Evolutionary conservation across 352 stramenopile genomes (phyloP).

Genomic region (Phytophthora capsici): DNA sequence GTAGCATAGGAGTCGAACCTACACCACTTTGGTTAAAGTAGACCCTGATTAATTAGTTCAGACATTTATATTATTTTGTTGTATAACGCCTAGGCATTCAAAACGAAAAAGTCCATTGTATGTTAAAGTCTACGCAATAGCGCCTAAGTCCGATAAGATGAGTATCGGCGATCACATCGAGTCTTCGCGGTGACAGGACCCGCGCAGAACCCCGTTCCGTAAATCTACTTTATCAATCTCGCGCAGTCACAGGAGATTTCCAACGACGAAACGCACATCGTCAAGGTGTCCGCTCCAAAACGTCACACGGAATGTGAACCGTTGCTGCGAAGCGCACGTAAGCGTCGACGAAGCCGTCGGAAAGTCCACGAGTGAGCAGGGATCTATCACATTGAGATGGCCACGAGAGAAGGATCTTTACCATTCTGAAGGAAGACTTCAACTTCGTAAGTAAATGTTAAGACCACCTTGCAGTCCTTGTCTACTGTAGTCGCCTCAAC

Average conservation of each 20-base stretch:
- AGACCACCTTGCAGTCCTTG: not conserved
- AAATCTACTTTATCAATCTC: not conserved
- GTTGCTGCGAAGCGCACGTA: not conserved
- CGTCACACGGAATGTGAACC: not conserved
- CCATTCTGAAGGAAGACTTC: no score
- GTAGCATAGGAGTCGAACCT: no score
- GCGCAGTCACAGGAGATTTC: constrained; percentile 1
- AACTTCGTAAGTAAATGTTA: not conserved
- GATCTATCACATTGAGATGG: no score
- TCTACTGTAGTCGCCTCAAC: not conserved
- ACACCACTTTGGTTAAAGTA: no score
- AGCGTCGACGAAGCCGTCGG: not conserved
- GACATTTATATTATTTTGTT: no score
- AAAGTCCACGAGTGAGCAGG: not conserved
- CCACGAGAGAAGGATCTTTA: no score
- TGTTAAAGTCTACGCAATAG: no score
- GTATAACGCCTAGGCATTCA: no score
- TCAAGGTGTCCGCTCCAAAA: constrained; percentile 1
- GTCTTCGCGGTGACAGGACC: constrained; percentile 1
- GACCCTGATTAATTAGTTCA: no score
- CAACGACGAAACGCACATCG: not conserved
- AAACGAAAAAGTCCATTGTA: no score
- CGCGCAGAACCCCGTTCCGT: not conserved
- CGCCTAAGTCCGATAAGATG: no score
- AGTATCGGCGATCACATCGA: no score